Base-by-base conservation (phyloP, 164 flowering plant species). In the Nymphaea thermarum region DNA sequence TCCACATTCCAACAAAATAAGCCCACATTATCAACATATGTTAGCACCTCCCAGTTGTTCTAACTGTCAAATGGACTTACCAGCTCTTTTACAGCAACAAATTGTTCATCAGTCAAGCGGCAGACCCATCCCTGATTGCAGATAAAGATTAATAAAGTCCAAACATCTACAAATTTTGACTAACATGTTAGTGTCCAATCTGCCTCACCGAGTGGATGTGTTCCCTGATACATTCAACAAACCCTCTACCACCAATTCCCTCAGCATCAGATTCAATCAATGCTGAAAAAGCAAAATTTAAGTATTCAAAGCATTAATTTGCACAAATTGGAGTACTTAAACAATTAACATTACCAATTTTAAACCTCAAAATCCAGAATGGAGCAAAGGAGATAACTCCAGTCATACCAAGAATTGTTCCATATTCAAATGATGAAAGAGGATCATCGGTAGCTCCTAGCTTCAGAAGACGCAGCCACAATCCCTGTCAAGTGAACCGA, bases 211-310 rank as follows among this genome's bases (percentile, higher is more conserved):
- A 80, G 77, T 87, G 82, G 77, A 95, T 88, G 75, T 95, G 99
- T 77, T 95, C 99, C 71, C 97, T 86, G 70, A 95, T 95, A 78
- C 99, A 95, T 75, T 92, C 99, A 72, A 95, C 86, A 83, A 95
- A 95, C 16, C 98, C 99, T 76, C 99, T 95, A 6, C 99, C 99
- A 55, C 99, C 99, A 86, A 95, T 95, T 3, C 99, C 99, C 80
- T 95, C 99, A 0, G 99, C 99, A 80, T 95, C 99, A 74, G 94
- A 92, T 80, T 95, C 98, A 59, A 95, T 95, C 68, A 95, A 82
- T 71, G 99, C 99, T 91, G 90, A 74, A 80, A 76, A 72, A 16
- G 11, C 63, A 61, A 61, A 47, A 12, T 47, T 47, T 12, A 47
- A 47, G 55, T 12, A 47, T 47, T 47, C 11, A 12, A 47, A 12